Percentiles rank a stretch among this genome's conserved stretches.
These are phyloP conservation scores for Candida vaughaniae DNA, from an alignment of 805 yeast genomes.

Conservation along the genomic window DNA sequence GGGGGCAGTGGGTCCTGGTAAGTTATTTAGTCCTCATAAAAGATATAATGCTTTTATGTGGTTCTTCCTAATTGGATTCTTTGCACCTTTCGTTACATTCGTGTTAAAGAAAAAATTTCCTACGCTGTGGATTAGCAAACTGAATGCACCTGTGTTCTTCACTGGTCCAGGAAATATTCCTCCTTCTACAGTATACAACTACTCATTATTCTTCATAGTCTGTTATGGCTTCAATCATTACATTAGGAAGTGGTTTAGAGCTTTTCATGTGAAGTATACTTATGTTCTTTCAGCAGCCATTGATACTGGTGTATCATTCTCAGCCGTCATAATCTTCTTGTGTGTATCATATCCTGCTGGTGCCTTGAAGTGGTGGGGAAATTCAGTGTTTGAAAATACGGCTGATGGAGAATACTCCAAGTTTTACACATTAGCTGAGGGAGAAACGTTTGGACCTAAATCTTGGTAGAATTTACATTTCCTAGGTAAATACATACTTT, in stretches of 20 bases:
- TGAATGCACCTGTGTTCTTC: slow-evolving; percentile 27
- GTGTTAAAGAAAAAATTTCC: slow-evolving; percentile 39
- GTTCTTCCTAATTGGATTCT: slow-evolving; percentile 36
- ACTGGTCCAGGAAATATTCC: slow-evolving; percentile 57
- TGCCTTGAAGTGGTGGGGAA: slow-evolving; percentile 65
- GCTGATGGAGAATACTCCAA: slow-evolving; percentile 27
- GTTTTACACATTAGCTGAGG: slow-evolving; percentile 30
- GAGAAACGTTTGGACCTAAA: slow-evolving; percentile 46
- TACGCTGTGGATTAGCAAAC: slow-evolving; percentile 9
- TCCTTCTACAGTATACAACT: slow-evolving; percentile 70
- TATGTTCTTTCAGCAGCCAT: slow-evolving; percentile 42
- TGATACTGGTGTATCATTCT: slow-evolving; percentile 41
- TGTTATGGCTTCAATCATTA: slow-evolving; percentile 30
- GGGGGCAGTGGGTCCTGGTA: slow-evolving; percentile 30
- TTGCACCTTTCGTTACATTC: slow-evolving; percentile 35
- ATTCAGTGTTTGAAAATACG: slow-evolving; percentile 37
- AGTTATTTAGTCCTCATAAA: slow-evolving; percentile 7
- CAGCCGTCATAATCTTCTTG: slow-evolving; percentile 36
- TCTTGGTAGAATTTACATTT: slow-evolving; percentile 43
- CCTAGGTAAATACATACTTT: too few species aligned
- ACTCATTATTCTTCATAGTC: slow-evolving; percentile 37
- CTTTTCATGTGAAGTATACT: slow-evolving; percentile 31
- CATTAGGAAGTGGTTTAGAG: slow-evolving; percentile 23
- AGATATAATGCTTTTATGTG: slow-evolving; percentile 25
- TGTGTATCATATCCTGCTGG: slow-evolving; percentile 16